A percentile compares a stretch with the other conserved stretches of the same genome.
Evolutionary conservation across 257 asterid genomes (phyloP).

Genomic region (Rehmannia glutinosa): DNA sequence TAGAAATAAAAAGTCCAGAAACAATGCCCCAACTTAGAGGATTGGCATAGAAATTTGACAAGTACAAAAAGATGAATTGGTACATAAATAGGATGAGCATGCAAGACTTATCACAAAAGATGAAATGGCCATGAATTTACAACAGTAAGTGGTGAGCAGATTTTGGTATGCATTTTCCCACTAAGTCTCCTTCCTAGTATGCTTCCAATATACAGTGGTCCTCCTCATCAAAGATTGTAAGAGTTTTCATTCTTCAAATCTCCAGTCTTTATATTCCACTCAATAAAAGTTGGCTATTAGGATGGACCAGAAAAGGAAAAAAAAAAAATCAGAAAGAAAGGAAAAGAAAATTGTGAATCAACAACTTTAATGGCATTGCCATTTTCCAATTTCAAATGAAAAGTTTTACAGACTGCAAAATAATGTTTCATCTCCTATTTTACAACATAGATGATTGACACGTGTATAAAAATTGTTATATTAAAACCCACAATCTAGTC

Average conservation of each 20-base stretch:
- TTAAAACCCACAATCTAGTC: too few relatives aligned
- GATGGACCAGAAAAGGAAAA: neutral
- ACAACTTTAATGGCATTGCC: neutral
- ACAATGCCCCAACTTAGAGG: neutral
- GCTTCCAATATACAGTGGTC: slow-evolving; percentile 5
- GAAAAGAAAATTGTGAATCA: too few relatives aligned
- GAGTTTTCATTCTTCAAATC: neutral
- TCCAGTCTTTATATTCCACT: neutral
- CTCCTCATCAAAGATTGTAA: neutral
- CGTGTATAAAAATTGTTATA: too few relatives aligned
- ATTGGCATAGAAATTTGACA: neutral
- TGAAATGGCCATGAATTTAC: neutral
- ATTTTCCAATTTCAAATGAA: neutral
- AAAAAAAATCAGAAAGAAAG: too few relatives aligned
- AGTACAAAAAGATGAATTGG: neutral
- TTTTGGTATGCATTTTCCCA: neutral
- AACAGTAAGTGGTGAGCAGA: neutral
- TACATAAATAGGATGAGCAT: neutral
- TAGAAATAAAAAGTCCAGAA: too few relatives aligned
- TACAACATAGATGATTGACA: too few relatives aligned
- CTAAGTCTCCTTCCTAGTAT: neutral
- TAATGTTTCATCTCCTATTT: too few relatives aligned
- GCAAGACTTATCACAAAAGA: neutral
- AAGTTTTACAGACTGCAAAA: too few relatives aligned
- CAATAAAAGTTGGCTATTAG: neutral